Percentiles rank a stretch among this genome's conserved stretches.
Conservation (phyloP, 257 asterid genomes). For the Scutellaria minor region DNA sequence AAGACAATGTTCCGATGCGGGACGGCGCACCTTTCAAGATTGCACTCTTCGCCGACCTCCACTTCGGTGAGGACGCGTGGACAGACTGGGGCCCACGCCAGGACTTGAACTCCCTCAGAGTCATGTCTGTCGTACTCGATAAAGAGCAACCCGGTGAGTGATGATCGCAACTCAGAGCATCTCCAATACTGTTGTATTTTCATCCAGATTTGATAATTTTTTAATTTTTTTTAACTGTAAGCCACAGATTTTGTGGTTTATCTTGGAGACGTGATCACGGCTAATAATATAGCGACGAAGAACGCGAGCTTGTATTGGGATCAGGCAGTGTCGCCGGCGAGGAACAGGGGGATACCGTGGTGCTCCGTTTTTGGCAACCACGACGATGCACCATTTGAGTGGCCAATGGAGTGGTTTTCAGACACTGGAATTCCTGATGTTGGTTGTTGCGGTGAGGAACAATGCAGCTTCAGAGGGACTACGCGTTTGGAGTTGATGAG, state of each 20-base stretch:
- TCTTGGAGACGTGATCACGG: conserved; percentile 89
- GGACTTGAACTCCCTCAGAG: conserved; percentile 60
- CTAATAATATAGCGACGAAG: conserved; percentile 67
- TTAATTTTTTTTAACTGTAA: too few relatives aligned
- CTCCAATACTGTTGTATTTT: too few relatives aligned
- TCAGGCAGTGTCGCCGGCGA: conserved; percentile 76
- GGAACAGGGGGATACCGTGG: conserved; percentile 73
- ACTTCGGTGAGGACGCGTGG: conserved; percentile 91
- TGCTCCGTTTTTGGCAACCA: conserved; percentile 86
- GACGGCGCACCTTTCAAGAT: conserved; percentile 62
- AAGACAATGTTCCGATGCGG: conserved; percentile 47
- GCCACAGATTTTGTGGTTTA: conserved; percentile 57
- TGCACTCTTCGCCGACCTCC: conserved; percentile 87
- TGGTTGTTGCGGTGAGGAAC: conserved; percentile 55
- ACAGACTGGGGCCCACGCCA: conserved; percentile 84
- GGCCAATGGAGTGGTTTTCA: conserved; percentile 98
- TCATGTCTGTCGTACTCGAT: conserved; percentile 73
- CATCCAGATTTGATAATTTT: too few relatives aligned
- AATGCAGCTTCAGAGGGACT: conserved; percentile 78
- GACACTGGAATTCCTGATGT: conserved; percentile 64
- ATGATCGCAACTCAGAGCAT: too few relatives aligned
- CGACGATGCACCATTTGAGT: conserved; percentile 83
- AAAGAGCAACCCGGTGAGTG: conserved; percentile 64
- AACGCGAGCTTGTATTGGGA: conserved; percentile 89
- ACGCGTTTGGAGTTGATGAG: conserved; percentile 70